phyloP scores from a whole-genome alignment of 225 moss, liverwort and hornwort species.

The Climacium dendroides region DNA sequence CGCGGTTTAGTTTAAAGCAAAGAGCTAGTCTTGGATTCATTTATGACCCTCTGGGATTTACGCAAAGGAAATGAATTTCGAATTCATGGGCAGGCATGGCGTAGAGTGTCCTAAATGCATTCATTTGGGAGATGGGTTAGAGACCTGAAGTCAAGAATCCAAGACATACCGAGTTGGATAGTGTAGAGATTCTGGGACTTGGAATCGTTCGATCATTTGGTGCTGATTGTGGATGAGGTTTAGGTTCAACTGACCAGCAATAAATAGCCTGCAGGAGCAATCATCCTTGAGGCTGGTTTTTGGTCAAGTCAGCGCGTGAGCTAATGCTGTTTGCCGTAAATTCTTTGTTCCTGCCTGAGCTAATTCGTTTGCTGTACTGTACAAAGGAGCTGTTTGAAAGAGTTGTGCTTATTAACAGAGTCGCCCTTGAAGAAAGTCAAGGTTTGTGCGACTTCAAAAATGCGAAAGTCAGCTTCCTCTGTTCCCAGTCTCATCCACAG shows the following conservation, averaged over 20 bases:
- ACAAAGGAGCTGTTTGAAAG: too few species aligned
- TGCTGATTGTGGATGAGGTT: neutral
- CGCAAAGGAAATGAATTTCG: neutral
- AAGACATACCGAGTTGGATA: neutral
- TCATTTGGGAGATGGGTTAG: neutral
- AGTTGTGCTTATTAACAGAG: too few species aligned
- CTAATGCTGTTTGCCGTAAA: too few species aligned
- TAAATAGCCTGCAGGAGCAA: neutral
- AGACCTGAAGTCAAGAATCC: neutral
- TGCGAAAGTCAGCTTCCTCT: too few species aligned
- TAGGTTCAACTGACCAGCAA: neutral
- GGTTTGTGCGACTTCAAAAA: too few species aligned
- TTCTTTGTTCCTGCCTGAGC: too few species aligned
- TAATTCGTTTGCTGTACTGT: too few species aligned
- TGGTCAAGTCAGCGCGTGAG: too few species aligned
- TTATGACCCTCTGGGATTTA: neutral
- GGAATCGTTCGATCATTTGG: neutral
- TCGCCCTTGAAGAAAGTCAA: too few species aligned
- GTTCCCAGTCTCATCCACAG: too few species aligned
- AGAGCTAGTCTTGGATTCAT: neutral
- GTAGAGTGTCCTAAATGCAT: slow-evolving; percentile 19
- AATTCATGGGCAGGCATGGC: neutral
- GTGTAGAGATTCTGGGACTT: neutral
- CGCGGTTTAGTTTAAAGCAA: neutral
- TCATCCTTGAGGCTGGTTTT: neutral